phyloP scores from a whole-genome alignment of 2,329 filamentous ascomycete genomes.

The Teratosphaeria epicoccoides region DNA sequence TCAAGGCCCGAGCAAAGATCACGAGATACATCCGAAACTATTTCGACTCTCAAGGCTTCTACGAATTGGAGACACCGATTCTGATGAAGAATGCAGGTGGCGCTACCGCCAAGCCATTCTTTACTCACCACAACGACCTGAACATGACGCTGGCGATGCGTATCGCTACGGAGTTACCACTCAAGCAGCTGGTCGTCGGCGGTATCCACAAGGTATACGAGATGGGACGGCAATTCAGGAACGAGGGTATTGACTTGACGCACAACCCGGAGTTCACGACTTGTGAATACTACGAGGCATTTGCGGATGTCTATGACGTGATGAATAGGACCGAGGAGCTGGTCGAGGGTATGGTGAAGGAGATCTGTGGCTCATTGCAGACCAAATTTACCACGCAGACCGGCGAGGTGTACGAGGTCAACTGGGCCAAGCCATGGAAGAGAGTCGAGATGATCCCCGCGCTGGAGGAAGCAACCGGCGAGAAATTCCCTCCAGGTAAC shows the following conservation, averaged over 20 bases:
- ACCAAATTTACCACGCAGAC: slow-evolving; percentile 69
- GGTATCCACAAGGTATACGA: slow-evolving; percentile 93
- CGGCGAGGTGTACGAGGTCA: slow-evolving; percentile 79
- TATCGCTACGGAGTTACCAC: slow-evolving; percentile 86
- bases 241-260: slow-evolving; percentile 82
- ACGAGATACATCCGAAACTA: slow-evolving; percentile 79
- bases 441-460: slow-evolving; percentile 92
- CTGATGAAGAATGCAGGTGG: slow-evolving; percentile 94
- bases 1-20: slow-evolving; percentile 78
- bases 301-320: slow-evolving; percentile 71
- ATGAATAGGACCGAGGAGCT: slow-evolving; percentile 90
- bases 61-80: slow-evolving; percentile 94
- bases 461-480: slow-evolving; percentile 77
- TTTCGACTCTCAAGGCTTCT: slow-evolving; percentile 75
- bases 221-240: slow-evolving; percentile 89
- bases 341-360: slow-evolving; percentile 78
- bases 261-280: slow-evolving; percentile 99
- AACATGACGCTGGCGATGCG: slow-evolving; percentile 93
- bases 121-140: slow-evolving; percentile 91
- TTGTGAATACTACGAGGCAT: slow-evolving; percentile 94
- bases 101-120: slow-evolving; percentile 88
- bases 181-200: slow-evolving; percentile 93
- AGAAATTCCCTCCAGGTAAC: slow-evolving; percentile 85
- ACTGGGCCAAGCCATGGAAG: slow-evolving; percentile 94
- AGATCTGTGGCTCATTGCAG: slow-evolving; percentile 56